Evolutionary conservation across 108 stramenopile species (phyloP).

Genomic region (Epithemia pelagica): DNA sequence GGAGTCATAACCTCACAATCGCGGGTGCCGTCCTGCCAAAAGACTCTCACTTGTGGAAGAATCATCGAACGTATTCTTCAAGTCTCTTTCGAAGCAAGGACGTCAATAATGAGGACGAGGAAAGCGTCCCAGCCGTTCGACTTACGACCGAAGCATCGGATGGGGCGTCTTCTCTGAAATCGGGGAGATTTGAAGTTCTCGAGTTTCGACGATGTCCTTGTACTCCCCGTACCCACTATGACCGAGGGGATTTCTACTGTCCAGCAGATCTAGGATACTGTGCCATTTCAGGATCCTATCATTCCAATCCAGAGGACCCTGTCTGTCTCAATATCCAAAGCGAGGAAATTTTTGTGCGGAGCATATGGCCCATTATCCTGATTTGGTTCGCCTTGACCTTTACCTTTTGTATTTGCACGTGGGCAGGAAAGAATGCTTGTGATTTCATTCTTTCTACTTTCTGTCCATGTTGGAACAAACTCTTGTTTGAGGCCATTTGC

Average conservation of each 20-base stretch:
- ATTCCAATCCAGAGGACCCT: neutral
- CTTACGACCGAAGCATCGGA: neutral
- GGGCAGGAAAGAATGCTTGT: neutral
- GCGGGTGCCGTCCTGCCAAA: no score
- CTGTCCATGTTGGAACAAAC: neutral
- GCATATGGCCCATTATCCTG: neutral
- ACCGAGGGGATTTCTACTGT: neutral
- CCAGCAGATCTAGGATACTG: neutral
- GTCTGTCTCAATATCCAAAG: neutral
- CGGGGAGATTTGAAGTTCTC: neutral
- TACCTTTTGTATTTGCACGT: neutral
- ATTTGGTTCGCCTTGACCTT: neutral
- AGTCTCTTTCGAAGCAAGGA: no score
- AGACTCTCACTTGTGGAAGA: no score
- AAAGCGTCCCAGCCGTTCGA: neutral
- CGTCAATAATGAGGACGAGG: neutral
- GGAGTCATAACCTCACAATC: neutral
- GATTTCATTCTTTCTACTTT: neutral
- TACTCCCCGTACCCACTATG: neutral
- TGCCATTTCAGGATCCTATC: neutral
- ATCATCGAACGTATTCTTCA: neutral
- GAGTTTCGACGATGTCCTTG: neutral
- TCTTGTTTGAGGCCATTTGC: neutral
- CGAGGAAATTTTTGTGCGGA: neutral
- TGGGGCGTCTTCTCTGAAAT: neutral